Evolutionary conservation across 108 stramenopile species (phyloP), one percentile per base, ranked within the genome.

Genomic region (Pseudonitzschia pungens): DNA sequence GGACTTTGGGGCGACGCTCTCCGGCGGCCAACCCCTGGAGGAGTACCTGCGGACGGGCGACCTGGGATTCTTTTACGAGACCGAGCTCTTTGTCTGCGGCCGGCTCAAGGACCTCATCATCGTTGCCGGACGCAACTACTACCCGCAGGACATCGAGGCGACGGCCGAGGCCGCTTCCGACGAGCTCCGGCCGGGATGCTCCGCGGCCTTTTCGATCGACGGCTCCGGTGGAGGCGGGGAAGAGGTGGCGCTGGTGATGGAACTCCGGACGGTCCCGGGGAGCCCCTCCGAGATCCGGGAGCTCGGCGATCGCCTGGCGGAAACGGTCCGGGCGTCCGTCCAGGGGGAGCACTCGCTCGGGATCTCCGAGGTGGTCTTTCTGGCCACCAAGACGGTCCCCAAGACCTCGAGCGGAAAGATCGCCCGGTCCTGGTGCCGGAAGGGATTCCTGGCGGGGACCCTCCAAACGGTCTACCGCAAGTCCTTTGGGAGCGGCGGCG

Each of bases 401-500:
- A 99, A 99, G 79, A 99, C 99, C 21, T 98, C 95, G 16, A 96
- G 95, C 58, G 99, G 99, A 11, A 99, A 99, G 74, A 99, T 99
- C 69, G 96, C 97, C 12, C 86, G 99, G 70, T 73, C 86, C 4
- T 96, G 96, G 95, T 96, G 97, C 67, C 80, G 81, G 40, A 87
- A 88, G 68, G 90, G 71, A n/a, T 94, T 86, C 59, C 41, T 90
- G 27, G 83, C 73, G 12, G 81, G 78, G 11, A 83, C 78, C 18
- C 78, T 96, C 27, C 58, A 87, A 42, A 79, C 85, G 26, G 83
- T 96, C 12, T 89, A 84, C 70, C 59, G 82, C 32, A 86, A 84
- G 59, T 77, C 84, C 31, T 89, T 79, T 60, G 43, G 56, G 63
- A 66, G 43, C n/a, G n/a, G n/a, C n/a, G n/a, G n/a, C n/a, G n/a